Evolutionary conservation across 495 filamentous ascomycete species (phyloP), one percentile per base, ranked within the genome.

Genomic region (Corynascus novoguineensis): DNA sequence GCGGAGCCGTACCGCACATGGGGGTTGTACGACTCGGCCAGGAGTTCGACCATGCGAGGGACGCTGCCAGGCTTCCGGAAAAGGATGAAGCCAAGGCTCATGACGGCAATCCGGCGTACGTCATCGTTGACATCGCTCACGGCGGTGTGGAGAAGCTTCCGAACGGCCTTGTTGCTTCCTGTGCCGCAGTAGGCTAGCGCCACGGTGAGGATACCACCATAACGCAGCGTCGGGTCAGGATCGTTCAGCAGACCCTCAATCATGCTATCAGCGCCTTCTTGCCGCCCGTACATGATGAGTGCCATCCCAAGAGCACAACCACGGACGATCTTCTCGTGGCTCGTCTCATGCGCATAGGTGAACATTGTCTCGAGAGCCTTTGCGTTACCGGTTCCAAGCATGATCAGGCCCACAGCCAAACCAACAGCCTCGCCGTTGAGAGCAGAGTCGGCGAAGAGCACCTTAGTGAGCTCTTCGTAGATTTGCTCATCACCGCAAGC

Each of bases 111-210:
- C 57, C 95, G 82, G 58, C 95, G 87, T 28, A 99, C 95, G 73
- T 99, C 95, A 65, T 99, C 95, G 62, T 90, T 97, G 46, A 97
- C 95, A 75, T 99, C 95, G 72, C 91, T 97, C 41, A 99, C 95
- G 57, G 95, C 95, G 51, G 93, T 86, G 63, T 99, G 95, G 6
- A 99, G 83, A n/a, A 99, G 81, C 71, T 93, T 92, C 40, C 95
- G 89, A 31, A 99, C 91, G 25, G 95, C 95, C 78, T 97, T 97
- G 79, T 99, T 99, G 83, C 90, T 96, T 21, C 92, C 88, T 50
- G 86, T 96, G 34, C 95, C 95, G 72, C 92, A 97, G 72, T 97
- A 99, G 9, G 95, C 95, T 68, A 99, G 78, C 28, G 95, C 93
- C 34, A 97, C 87, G n/a, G 93, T 97, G 85, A 97, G 92, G 67